Percentiles rank a stretch among this genome's conserved stretches.
phyloP scores from a whole-genome alignment of 2,329 filamentous ascomycete genomes.

The Sporothrix schenckii region DNA sequence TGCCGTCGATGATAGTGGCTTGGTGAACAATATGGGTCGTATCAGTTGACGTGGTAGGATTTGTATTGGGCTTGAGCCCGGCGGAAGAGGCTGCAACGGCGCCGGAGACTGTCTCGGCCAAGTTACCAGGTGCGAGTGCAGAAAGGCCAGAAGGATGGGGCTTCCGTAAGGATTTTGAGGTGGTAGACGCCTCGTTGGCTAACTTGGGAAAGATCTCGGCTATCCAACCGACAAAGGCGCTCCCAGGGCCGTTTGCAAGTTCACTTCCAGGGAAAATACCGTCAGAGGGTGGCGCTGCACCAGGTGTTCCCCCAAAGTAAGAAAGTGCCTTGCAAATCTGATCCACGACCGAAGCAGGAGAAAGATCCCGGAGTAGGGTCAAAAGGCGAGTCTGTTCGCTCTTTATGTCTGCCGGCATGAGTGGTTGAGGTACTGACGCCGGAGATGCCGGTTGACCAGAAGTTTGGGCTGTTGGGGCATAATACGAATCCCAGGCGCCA shows the following conservation, averaged over 20 bases:
- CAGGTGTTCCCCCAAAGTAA: slow-evolving; percentile 65
- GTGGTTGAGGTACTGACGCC: slow-evolving; percentile 15
- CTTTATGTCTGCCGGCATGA: slow-evolving; percentile 57
- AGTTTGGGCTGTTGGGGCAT: slow-evolving; percentile 26
- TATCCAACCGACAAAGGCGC: slow-evolving; percentile 63
- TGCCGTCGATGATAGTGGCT: background rate
- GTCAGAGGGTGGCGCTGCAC: slow-evolving; percentile 55
- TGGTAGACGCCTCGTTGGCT: slow-evolving; percentile 20
- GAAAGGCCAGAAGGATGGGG: slow-evolving; percentile 4
- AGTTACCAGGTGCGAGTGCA: background rate
- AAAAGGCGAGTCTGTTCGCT: slow-evolving; percentile 63
- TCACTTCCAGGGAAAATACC: slow-evolving; percentile 60
- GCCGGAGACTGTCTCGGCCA: background rate
- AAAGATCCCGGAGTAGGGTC: slow-evolving; percentile 58
- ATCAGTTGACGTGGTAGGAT: background rate
- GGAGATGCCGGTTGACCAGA: slow-evolving; percentile 30
- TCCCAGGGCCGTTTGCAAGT: slow-evolving; percentile 59
- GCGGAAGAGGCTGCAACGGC: background rate
- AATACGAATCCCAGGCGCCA: slow-evolving; percentile 29
- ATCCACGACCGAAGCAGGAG: slow-evolving; percentile 61
- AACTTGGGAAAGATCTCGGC: slow-evolving; percentile 63
- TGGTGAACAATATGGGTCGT: background rate
- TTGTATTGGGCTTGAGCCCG: background rate
- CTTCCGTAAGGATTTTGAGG: slow-evolving; percentile 18
- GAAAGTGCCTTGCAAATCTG: slow-evolving; percentile 64